Conservation (phyloP, 768 basidiomycete genomes). For the Dentipellis sp. region DNA sequence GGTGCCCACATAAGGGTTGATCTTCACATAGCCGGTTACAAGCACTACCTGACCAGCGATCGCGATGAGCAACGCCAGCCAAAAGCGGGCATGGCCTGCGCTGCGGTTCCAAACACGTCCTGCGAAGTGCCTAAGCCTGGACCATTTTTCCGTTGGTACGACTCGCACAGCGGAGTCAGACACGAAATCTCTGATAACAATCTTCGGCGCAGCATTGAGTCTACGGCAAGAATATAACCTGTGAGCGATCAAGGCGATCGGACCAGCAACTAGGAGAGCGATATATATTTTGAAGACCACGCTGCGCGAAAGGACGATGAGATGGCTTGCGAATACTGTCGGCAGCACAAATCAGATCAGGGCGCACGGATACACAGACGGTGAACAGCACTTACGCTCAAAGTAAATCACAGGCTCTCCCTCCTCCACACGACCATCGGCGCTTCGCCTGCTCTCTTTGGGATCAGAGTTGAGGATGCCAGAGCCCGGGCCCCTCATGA, state of each 20-base stretch:
- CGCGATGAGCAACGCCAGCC: conserved; percentile 43
- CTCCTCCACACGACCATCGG: conserved; percentile 15
- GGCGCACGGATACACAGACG: neutral
- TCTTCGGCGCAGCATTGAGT: too few relatives aligned
- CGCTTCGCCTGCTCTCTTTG: conserved; percentile 5
- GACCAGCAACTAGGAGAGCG: conserved; percentile 52
- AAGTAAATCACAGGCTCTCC: conserved; percentile 46
- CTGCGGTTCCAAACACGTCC: conserved; percentile 8
- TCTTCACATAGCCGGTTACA: conserved; percentile 35
- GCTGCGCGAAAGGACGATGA: conserved; percentile 47
- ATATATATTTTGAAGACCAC: conserved; percentile 48
- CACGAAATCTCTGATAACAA: too few relatives aligned
- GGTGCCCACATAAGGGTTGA: conserved; percentile 51
- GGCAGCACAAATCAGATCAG: neutral
- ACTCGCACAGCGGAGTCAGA: too few relatives aligned
- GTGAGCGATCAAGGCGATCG: conserved; percentile 30
- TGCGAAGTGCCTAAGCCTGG: neutral
- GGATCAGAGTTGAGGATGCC: conserved; percentile 37
- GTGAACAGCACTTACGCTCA: conserved; percentile 42
- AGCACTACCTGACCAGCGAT: conserved; percentile 38
- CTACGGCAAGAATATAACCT: too few relatives aligned
- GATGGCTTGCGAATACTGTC: conserved; percentile 47
- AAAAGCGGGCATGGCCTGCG: conserved; percentile 48
- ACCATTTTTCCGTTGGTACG: too few relatives aligned
- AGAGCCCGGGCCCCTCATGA: conserved; percentile 42